phyloP scores from a whole-genome alignment of 1,139 yeast species.

The Yamadazyma atlantica region DNA sequence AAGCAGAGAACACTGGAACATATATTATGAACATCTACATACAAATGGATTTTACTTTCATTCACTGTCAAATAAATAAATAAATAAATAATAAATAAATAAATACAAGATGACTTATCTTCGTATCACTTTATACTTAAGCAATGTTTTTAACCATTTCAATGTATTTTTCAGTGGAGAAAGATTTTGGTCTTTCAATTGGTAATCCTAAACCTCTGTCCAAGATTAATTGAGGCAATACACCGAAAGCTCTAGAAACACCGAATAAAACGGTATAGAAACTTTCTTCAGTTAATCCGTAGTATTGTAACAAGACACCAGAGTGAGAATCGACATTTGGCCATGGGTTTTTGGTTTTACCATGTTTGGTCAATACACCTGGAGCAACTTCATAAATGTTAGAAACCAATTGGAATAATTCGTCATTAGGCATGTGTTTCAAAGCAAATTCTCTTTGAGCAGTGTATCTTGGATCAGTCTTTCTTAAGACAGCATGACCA shows the following conservation, averaged over 20 bases:
- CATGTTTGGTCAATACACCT: conserved; percentile 90
- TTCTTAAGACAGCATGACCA: conserved; percentile 95
- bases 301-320: conserved; percentile 95
- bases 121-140: conserved; percentile 8
- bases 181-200: conserved; percentile 96
- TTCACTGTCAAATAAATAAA: conserved; percentile 11
- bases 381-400: conserved; percentile 95
- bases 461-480: conserved; percentile 96
- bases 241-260: conserved; percentile 98
- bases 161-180: conserved; percentile 72
- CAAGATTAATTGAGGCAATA: conserved; percentile 92
- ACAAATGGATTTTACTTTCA: neutral
- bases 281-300: conserved; percentile 91
- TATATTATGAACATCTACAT: neutral
- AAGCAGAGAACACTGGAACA: too few species aligned
- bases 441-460: conserved; percentile 97
- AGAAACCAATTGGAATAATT: conserved; percentile 85
- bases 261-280: conserved; percentile 98
- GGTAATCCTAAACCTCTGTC: conserved; percentile 96
- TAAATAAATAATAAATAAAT: conserved; percentile 14
- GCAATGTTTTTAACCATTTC: conserved; percentile 55
- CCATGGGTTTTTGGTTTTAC: conserved; percentile 99
- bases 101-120: conserved; percentile 10
- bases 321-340: conserved; percentile 98
- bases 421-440: conserved; percentile 97